phyloP scores from a whole-genome alignment of 2,329 filamentous ascomycete species.

The Colletotrichum sansevieriae region DNA sequence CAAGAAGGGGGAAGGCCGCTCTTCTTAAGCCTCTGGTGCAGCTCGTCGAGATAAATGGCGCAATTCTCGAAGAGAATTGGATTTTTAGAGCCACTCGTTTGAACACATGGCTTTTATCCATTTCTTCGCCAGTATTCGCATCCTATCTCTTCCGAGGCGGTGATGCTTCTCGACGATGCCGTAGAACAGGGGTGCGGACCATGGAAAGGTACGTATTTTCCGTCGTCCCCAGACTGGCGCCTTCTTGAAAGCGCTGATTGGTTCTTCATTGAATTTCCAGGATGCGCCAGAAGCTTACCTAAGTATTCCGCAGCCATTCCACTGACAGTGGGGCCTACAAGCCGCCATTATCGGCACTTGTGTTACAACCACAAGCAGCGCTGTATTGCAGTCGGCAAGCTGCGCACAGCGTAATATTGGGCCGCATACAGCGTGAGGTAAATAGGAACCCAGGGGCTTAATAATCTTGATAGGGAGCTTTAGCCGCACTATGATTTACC shows the following conservation, averaged over 20 bases:
- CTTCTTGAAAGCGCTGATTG: neutral
- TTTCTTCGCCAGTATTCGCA: neutral
- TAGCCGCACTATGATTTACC: no score
- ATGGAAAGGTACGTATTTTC: neutral
- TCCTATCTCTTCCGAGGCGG: neutral
- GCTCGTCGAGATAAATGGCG: slow-evolving; percentile 20
- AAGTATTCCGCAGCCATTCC: neutral
- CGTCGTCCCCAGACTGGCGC: neutral
- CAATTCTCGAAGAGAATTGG: slow-evolving; percentile 1
- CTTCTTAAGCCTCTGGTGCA: slow-evolving; percentile 28
- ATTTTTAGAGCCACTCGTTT: slow-evolving; percentile 19
- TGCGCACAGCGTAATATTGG: no score
- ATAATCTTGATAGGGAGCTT: no score
- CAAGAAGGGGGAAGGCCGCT: slow-evolving; percentile 13
- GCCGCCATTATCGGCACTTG: no score
- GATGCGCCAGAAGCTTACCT: neutral
- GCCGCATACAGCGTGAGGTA: no score
- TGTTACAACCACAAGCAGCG: no score
- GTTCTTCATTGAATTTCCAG: neutral
- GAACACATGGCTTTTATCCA: slow-evolving; percentile 1
- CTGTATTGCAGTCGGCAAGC: no score
- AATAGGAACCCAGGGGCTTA: no score
- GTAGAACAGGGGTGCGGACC: neutral
- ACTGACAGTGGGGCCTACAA: neutral
- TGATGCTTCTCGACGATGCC: neutral